phyloP scores from a whole-genome alignment of 2,329 filamentous ascomycete species.

The Didymellaceae sp. region DNA sequence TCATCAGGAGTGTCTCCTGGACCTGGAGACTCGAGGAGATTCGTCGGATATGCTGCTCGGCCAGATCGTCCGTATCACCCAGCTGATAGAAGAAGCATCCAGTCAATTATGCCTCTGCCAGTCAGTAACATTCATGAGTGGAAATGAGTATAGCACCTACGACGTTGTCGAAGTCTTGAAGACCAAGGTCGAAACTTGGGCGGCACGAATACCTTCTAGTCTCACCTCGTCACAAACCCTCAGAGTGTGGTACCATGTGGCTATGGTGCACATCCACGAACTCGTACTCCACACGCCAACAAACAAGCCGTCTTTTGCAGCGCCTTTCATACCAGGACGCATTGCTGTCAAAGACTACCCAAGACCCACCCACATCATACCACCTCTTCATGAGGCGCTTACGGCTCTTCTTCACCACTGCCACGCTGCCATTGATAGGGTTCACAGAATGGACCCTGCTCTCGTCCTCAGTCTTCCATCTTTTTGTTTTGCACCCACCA shows the following conservation, averaged over 20 bases:
- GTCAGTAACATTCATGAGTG: constrained; percentile 25
- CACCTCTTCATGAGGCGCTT: constrained; percentile 25
- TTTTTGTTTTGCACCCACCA: constrained; percentile 33
- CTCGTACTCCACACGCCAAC: constrained; percentile 34
- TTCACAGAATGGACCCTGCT: constrained; percentile 31
- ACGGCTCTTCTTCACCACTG: constrained; percentile 28
- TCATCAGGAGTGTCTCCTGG: constrained; percentile 29
- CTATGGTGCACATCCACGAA: constrained; percentile 34
- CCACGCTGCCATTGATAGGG: constrained; percentile 31
- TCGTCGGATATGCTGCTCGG: constrained; percentile 30
- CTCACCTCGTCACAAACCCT: constrained; percentile 29
- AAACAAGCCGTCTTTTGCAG: constrained; percentile 34
- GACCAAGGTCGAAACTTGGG: constrained; percentile 32
- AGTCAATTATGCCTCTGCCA: constrained; percentile 29
- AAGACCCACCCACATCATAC: constrained; percentile 25
- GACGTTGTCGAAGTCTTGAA: constrained; percentile 24
- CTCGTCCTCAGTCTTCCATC: constrained; percentile 30
- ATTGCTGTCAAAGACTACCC: constrained; percentile 37
- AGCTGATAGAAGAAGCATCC: constrained; percentile 31
- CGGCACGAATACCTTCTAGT: constrained; percentile 28
- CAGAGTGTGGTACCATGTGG: constrained; percentile 34
- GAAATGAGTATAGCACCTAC: constrained; percentile 29
- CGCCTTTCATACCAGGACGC: constrained; percentile 35
- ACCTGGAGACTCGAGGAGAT: constrained; percentile 28
- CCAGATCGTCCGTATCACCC: constrained; percentile 33